Evolutionary conservation across 2,329 filamentous ascomycete species (phyloP).

Genomic region (Monosporascus sp.): DNA sequence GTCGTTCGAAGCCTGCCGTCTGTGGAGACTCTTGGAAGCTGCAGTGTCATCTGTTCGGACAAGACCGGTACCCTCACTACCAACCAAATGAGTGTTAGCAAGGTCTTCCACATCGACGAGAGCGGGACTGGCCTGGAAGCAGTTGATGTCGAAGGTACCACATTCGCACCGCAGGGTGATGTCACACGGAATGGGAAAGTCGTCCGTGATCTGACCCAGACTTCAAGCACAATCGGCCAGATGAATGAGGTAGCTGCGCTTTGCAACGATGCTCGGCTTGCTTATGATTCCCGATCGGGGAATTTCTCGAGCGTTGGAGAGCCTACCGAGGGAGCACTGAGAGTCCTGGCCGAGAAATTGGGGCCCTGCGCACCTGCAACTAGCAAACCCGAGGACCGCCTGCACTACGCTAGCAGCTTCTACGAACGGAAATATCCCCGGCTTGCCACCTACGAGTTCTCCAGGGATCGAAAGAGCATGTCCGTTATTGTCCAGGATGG

Average conservation of each 20-base stretch:
- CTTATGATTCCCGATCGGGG: slow-evolving; percentile 71
- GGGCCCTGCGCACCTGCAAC: slow-evolving; percentile 66
- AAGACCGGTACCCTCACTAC: slow-evolving; percentile 98
- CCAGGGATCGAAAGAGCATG: slow-evolving; percentile 98
- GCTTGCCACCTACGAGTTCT: slow-evolving; percentile 92
- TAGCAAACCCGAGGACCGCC: slow-evolving; percentile 53
- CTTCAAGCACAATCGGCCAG: slow-evolving; percentile 73
- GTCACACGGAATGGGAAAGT: slow-evolving; percentile 65
- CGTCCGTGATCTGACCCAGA: slow-evolving; percentile 62
- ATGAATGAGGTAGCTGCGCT: slow-evolving; percentile 68
- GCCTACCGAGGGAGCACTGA: slow-evolving; percentile 88
- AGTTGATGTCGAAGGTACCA: slow-evolving; percentile 86
- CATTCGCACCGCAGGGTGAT: slow-evolving; percentile 77
- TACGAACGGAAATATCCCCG: slow-evolving; percentile 74
- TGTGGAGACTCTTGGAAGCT: slow-evolving; percentile 96
- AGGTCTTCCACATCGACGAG: slow-evolving; percentile 77
- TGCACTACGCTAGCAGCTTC: slow-evolving; percentile 77
- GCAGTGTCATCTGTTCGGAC: slow-evolving; percentile 98
- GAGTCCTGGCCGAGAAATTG: slow-evolving; percentile 89
- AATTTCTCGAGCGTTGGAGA: slow-evolving; percentile 83
- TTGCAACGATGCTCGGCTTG: slow-evolving; percentile 83
- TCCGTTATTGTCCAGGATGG: slow-evolving; percentile 79
- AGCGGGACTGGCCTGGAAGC: slow-evolving; percentile 72
- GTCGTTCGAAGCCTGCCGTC: slow-evolving; percentile 94
- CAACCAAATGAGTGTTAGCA: slow-evolving; percentile 98